Evolutionary conservation across 441 rosid species (phyloP).

Genomic region (Eruca vesicaria): DNA sequence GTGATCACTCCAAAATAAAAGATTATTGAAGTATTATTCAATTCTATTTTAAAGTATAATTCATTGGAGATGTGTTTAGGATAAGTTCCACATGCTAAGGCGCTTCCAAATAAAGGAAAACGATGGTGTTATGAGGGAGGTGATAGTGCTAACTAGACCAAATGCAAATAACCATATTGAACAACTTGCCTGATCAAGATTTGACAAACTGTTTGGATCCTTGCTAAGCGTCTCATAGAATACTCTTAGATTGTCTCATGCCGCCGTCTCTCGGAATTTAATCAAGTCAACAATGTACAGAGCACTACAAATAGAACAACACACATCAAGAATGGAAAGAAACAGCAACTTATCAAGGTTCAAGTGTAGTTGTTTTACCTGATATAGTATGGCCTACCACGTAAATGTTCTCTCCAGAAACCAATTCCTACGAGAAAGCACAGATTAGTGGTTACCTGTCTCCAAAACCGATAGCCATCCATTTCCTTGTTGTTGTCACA

Average conservation of each 20-base stretch:
- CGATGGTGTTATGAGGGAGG: background rate
- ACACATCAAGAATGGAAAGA: constrained; percentile 31
- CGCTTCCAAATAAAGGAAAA: constrained; percentile 6
- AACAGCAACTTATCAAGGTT: background rate
- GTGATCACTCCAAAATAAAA: no score
- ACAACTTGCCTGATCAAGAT: constrained; percentile 85
- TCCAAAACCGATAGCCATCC: constrained; percentile 99
- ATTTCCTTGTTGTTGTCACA: constrained; percentile 98
- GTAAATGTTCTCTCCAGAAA: constrained; percentile 98
- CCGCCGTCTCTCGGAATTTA: constrained; percentile 93
- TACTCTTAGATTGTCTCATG: constrained; percentile 95
- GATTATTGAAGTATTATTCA: no score
- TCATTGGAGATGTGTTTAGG: no score
- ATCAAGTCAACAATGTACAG: constrained; percentile 92
- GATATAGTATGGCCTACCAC: constrained; percentile 90
- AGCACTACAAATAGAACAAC: constrained; percentile 61
- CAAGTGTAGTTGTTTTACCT: constrained; percentile 52
- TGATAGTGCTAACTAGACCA: background rate
- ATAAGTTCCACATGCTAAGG: background rate
- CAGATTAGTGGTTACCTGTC: constrained; percentile 57
- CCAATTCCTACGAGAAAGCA: constrained; percentile 36
- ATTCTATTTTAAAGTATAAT: no score
- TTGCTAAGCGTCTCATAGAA: constrained; percentile 98
- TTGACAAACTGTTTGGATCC: constrained; percentile 97
- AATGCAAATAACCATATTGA: background rate